Evolutionary conservation across 257 asterid species (phyloP).

Genomic region (Jacaranda copaia): DNA sequence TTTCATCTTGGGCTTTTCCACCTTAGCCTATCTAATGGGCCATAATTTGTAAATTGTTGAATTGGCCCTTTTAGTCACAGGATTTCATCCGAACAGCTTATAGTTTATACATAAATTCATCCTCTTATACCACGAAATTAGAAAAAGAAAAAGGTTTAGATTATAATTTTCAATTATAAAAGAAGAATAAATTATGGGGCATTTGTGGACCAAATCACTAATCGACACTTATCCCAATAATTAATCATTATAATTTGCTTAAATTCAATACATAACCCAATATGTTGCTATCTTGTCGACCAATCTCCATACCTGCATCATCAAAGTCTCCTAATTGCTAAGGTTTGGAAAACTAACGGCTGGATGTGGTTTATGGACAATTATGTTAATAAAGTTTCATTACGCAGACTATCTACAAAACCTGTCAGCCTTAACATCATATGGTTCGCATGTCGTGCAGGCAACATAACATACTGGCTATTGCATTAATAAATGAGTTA

Average conservation of each 20-base stretch:
- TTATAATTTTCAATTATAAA: too few relatives aligned
- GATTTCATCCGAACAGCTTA: too few relatives aligned
- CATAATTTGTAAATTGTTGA: too few relatives aligned
- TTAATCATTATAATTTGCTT: not conserved
- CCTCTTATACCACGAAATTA: too few relatives aligned
- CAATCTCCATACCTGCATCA: not conserved
- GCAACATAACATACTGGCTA: not conserved
- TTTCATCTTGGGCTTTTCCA: too few relatives aligned
- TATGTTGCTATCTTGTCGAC: not conserved
- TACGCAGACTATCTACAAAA: not conserved
- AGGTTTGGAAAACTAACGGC: conserved; percentile 3
- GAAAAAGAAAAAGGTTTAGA: too few relatives aligned
- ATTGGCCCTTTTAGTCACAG: too few relatives aligned
- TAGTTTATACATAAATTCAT: too few relatives aligned
- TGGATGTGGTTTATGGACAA: conserved; percentile 9
- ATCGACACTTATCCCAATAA: too few relatives aligned
- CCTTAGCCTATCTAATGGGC: too few relatives aligned
- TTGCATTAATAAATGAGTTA: not conserved
- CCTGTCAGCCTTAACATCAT: conserved; percentile 4
- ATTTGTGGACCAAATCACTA: too few relatives aligned
- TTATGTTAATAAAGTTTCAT: not conserved
- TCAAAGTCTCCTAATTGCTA: not conserved
- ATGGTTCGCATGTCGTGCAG: conserved; percentile 10
- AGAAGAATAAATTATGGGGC: too few relatives aligned
- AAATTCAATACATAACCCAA: not conserved